Evolutionary conservation across 1,139 yeast species (phyloP).

Genomic region (Geotrichum phurueaensis): DNA sequence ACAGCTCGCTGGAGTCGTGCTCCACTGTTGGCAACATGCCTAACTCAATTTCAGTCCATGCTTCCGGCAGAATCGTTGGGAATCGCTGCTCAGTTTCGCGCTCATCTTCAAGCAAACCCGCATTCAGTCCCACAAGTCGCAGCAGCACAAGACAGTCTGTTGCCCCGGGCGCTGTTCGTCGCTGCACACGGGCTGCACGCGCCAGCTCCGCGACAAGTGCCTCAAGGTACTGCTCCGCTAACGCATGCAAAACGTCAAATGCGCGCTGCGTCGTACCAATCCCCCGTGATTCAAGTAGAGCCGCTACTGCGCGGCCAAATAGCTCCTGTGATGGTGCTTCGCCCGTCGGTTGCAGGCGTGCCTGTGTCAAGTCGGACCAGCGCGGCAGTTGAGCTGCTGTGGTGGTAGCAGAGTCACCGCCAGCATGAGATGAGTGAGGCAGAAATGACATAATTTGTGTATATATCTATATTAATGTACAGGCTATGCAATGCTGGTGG

Average conservation of each 20-base stretch:
- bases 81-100: constrained; percentile 7
- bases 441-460: neutral
- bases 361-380: neutral
- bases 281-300: constrained; percentile 26
- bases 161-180: constrained; percentile 56
- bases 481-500: neutral
- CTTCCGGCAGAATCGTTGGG: constrained; percentile 14
- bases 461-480: neutral
- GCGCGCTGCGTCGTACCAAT: constrained; percentile 23
- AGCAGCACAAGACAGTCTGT: constrained; percentile 52
- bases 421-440: neutral
- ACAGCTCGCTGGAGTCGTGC: constrained; percentile 26
- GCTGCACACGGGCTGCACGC: constrained; percentile 57
- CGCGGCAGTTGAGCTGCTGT: neutral
- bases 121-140: constrained; percentile 42
- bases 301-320: constrained; percentile 28
- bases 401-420: neutral
- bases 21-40: constrained; percentile 35
- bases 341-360: constrained; percentile 2
- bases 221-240: constrained; percentile 47
- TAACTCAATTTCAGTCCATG: constrained; percentile 38
- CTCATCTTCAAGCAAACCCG: constrained; percentile 22
- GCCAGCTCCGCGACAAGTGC: constrained; percentile 45
- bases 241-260: constrained; percentile 33
- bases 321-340: constrained; percentile 21